A percentile compares a stretch with the other conserved stretches of the same genome.
Conservation (phyloP, 163 green algal genomes). For the Scenedesmus sp. region DNA sequence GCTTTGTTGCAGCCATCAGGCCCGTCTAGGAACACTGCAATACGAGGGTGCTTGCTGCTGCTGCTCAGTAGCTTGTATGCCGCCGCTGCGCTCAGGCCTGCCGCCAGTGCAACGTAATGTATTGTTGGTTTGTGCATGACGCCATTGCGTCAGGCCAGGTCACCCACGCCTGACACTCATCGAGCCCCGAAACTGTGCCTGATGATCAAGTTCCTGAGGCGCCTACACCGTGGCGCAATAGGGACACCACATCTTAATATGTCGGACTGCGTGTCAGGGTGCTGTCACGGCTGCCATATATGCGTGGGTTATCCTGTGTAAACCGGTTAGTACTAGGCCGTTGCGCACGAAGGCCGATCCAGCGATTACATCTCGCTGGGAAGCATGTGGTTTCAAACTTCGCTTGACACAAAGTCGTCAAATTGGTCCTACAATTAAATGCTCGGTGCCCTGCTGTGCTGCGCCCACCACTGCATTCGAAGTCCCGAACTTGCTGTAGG, state of each 20-base stretch:
- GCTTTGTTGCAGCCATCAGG: neutral
- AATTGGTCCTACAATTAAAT: neutral
- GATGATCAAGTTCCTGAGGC: neutral
- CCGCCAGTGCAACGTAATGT: neutral
- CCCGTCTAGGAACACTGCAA: neutral
- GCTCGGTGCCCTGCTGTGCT: neutral
- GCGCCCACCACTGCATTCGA: neutral
- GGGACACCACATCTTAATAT: neutral
- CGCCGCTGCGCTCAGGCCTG: neutral
- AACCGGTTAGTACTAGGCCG: neutral
- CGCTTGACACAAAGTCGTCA: too few relatives aligned
- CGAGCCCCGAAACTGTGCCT: neutral
- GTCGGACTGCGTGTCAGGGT: too few relatives aligned
- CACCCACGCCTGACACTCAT: neutral
- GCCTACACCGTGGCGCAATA: too few relatives aligned
- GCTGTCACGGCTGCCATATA: neutral
- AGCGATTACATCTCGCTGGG: neutral
- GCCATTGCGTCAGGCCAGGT: neutral
- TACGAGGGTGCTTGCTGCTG: neutral
- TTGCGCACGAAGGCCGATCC: neutral
- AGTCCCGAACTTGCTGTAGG: neutral
- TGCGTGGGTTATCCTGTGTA: neutral
- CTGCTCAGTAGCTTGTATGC: neutral
- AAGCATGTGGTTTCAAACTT: too few relatives aligned
- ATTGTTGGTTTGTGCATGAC: neutral